A percentile compares a stretch with the other conserved stretches of the same genome.
Evolutionary conservation across 2,329 filamentous ascomycete species (phyloP).

Genomic region (Aspergillus arachidicola): DNA sequence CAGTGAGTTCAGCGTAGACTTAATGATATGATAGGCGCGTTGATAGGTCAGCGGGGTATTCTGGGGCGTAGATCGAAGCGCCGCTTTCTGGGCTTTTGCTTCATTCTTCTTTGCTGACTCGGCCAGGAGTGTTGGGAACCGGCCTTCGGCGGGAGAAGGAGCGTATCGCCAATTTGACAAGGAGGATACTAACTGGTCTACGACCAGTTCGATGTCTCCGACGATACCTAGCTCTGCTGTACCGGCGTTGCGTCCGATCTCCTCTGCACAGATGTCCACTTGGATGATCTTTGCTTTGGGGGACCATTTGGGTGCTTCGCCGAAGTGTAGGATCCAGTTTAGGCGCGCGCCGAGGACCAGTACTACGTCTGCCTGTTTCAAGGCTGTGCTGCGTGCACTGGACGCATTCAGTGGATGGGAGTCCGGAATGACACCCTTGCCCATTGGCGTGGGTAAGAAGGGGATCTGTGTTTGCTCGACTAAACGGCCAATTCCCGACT

Average conservation of each 20-base stretch:
- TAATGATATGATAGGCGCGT: conserved; percentile 57
- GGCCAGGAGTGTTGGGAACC: conserved; percentile 34
- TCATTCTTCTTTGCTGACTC: conserved; percentile 49
- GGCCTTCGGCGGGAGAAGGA: conserved; percentile 29
- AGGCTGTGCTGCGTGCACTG: conserved; percentile 56
- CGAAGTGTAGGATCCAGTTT: conserved; percentile 63
- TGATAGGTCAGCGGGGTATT: conserved; percentile 52
- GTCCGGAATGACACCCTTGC: conserved; percentile 60
- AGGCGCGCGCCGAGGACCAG: conserved; percentile 57
- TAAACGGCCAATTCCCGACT: conserved; percentile 48
- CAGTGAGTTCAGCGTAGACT: conserved; percentile 49
- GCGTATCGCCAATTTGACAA: conserved; percentile 51
- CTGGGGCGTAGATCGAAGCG: conserved; percentile 36
- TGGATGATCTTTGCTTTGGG: conserved; percentile 55
- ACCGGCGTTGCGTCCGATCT: conserved; percentile 56
- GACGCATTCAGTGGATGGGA: conserved; percentile 56
- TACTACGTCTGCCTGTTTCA: conserved; percentile 58
- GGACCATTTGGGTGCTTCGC: conserved; percentile 58
- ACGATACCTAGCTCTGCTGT: conserved; percentile 53
- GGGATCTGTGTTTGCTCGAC: conserved; percentile 54
- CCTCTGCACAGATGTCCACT: conserved; percentile 57
- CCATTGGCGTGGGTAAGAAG: conserved; percentile 62
- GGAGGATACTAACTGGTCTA: conserved; percentile 48
- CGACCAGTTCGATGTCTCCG: conserved; percentile 55
- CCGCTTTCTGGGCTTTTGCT: conserved; percentile 46